These are phyloP conservation scores for Hypoxylon sp. DNA, from an alignment of 2,329 filamentous ascomycete genomes.

Conservation along the genomic window DNA sequence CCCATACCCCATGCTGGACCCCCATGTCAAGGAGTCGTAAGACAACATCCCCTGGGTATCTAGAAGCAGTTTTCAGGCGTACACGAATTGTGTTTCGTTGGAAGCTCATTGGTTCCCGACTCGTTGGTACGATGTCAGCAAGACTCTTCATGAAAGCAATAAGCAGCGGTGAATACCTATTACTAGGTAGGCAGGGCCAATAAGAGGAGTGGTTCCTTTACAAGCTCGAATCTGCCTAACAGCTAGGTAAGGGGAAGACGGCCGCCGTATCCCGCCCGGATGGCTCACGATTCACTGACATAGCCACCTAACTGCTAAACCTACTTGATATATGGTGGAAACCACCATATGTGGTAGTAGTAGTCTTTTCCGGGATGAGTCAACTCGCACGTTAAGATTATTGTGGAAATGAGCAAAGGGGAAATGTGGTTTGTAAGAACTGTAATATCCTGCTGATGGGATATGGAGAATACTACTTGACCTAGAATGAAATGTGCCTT, in stretches of 20 bases:
- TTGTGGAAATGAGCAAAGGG: background rate
- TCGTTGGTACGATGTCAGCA: constrained; percentile 18
- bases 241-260: constrained; percentile 4
- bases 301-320: constrained; percentile 19
- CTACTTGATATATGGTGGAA: background rate
- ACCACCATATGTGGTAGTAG: constrained; percentile 4
- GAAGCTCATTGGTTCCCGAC: constrained; percentile 33
- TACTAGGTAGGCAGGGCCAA: background rate
- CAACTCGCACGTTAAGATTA: constrained; percentile 1
- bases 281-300: constrained; percentile 12
- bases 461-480: background rate
- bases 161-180: constrained; percentile 7
- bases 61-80: constrained; percentile 10
- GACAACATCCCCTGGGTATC: constrained; percentile 7
- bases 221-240: constrained; percentile 29
- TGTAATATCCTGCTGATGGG: constrained; percentile 1
- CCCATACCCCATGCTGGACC: constrained; percentile 8
- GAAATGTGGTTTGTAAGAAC: constrained; percentile 16
- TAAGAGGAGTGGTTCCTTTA: background rate
- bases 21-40: background rate
- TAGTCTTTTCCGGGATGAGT: constrained; percentile 5
- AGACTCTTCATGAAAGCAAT: constrained; percentile 2
- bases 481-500: background rate
- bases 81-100: background rate
- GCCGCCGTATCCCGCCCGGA: background rate